Evolutionary conservation across 805 yeast species (phyloP), one percentile per base, ranked within the genome.

Genomic region (Candida boleticola): DNA sequence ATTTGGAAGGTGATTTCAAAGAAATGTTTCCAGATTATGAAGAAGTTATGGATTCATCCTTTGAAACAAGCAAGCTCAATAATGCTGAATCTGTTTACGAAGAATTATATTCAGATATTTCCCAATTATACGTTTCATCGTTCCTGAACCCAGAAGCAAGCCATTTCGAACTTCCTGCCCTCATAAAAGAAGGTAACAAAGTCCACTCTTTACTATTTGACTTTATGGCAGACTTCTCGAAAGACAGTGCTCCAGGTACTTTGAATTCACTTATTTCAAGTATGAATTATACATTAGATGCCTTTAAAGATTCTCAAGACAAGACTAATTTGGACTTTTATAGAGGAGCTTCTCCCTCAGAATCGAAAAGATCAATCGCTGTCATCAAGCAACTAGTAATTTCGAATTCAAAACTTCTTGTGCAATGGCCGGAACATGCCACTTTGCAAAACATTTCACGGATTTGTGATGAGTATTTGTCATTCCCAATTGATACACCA

Each of bases 361-460:
- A 89, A 54, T 76, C 85, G 2, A 75, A 73, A 42, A 65, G 59
- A 29, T 87, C 95, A 1, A 76, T 82, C 34, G 55, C 52, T 1
- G 54, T 83, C 1, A 64, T 80, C 9, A 64, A 68, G 25, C 65
- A 57, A 4, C 55, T 83, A 3, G 66, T 72, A 53, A 62, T 68
- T 3, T 58, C 77, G 1, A 79, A 80, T 3, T 48, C 58, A 5
- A 64, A 63, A 3, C 60, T 88, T 10, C 59, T 84, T 10, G 63
- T 62, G 20, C 79, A 82, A 54, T 93, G 97, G 96, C 97, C 98
- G 0, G 99, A 95, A 53, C 96, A 95, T 68, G 93, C 93, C 0
- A 89, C 96, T 0, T 64, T 93, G 39, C 82, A 75, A 43, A 88
- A 84, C 17, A 71, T 92, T 36, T 59, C 68, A 29, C 67, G 83